These are phyloP conservation scores for Penicillium occitanis DNA, from an alignment of 2,329 filamentous ascomycete genomes.

Conservation along the genomic window DNA sequence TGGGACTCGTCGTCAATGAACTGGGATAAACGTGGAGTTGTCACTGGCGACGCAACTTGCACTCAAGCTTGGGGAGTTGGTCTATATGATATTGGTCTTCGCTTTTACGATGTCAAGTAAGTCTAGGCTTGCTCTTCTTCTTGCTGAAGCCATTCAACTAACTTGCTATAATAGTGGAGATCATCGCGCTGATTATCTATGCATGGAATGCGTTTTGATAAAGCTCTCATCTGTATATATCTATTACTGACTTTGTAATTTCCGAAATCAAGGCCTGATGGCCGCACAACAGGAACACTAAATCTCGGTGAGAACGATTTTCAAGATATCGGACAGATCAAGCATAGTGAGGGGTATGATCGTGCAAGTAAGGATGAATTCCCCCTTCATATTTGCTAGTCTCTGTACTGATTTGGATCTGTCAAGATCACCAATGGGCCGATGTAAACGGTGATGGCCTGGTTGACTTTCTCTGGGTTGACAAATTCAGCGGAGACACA, in stretches of 20 bases:
- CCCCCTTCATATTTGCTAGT: not conserved
- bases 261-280: not conserved
- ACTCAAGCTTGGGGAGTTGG: not conserved
- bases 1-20: not conserved
- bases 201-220: not conserved
- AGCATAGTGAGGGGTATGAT: not conserved
- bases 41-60: not conserved
- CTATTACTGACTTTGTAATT: not conserved
- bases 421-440: not conserved
- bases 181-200: not conserved
- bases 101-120: constrained; percentile 4
- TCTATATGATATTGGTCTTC: not conserved
- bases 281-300: not conserved
- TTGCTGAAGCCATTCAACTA: not conserved
- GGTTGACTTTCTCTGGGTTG: not conserved
- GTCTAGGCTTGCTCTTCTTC: not conserved
- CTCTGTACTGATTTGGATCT: not conserved
- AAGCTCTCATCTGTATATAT: not conserved
- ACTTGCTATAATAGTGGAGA: not conserved
- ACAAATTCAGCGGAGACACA: constrained; percentile 9
- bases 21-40: not conserved
- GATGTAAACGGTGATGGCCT: constrained; percentile 8
- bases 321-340: not conserved
- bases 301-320: not conserved
- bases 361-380: not conserved